Base-by-base conservation (phyloP, 2,329 filamentous ascomycete genomes). In the Mollisia scopiformis region DNA sequence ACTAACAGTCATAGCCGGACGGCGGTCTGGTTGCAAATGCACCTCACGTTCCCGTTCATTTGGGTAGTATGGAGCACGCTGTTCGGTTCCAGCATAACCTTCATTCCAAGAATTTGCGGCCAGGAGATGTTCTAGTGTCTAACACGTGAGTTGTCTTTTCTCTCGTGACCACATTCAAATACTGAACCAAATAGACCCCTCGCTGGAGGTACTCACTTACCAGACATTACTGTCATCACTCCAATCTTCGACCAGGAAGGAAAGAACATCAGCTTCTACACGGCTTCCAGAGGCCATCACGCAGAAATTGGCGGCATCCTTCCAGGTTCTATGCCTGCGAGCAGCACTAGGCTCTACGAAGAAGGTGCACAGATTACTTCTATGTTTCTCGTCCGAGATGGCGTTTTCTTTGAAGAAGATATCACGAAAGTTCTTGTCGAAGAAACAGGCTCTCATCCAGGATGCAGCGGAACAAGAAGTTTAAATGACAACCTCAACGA, bases 241-340 rank as follows among this genome's bases (percentile, higher is more conserved):
- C 91, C 91, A 0, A 90, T 91, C 0, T 94, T 93, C 74, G 86
- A 86, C 64, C 73, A 75, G 16, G 73, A 74, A 47, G 87, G 87
- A 2, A 85, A 88, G 59, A 84, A 88, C 23, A 93, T 93, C 61
- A 82, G 93, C 60, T 93, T 93, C 75, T 93, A 93, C 64, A 90
- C 92, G 1, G 91, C 91, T 0, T 92, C 63, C 0, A 37, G 62
- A 47, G 91, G 90, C 0, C 91, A 93, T 72, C 91, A 93, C 68
- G 90, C 90, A 6, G 91, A 93, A 67, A 93, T 95, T 64, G 91
- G 91, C 7, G 91, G 91, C 7, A 92, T 93, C 41, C 80, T 92
- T 0, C 89, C 90, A 0, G 90, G 91, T 0, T 91, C 87, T 1
- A 94, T 94, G 91, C 91, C 91, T 2, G 88, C 90, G 1, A 85